These are phyloP conservation scores for Capsicum rhomboideum DNA, from an alignment of 257 asterid species.

Conservation along the genomic window DNA sequence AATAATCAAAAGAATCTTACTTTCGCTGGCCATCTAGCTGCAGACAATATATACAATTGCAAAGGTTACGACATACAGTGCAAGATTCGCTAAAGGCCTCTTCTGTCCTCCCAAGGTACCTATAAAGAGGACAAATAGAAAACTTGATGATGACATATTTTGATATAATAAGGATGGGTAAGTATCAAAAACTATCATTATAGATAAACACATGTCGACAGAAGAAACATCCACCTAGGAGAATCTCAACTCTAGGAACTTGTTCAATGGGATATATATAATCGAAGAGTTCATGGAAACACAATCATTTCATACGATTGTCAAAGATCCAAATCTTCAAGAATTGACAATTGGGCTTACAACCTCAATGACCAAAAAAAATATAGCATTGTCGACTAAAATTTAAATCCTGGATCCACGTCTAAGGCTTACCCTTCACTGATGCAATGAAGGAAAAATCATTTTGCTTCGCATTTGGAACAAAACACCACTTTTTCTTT, in stretches of 20 bases:
- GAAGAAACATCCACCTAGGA: not conserved
- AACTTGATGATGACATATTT: not conserved
- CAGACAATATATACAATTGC: slow-evolving; percentile 88
- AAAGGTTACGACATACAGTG: slow-evolving; percentile 64
- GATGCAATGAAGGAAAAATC: slow-evolving; percentile 37
- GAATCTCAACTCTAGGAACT: not conserved
- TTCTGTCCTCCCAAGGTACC: slow-evolving; percentile 68
- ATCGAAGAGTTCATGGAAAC: not conserved
- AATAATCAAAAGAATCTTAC: slow-evolving; percentile 25
- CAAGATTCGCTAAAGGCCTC: slow-evolving; percentile 62
- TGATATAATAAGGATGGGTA: too few species aligned
- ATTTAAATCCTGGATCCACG: too few species aligned
- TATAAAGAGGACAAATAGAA: slow-evolving; percentile 6
- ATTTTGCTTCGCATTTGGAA: slow-evolving; percentile 27
- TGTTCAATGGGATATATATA: not conserved
- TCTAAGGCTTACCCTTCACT: slow-evolving; percentile 19
- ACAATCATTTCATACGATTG: not conserved
- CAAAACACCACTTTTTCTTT: slow-evolving; percentile 43
- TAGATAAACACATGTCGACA: not conserved
- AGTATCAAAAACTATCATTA: too few species aligned
- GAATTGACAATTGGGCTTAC: not conserved
- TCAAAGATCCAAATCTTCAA: not conserved
- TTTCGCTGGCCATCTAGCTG: slow-evolving; percentile 36
- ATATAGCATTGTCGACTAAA: not conserved
- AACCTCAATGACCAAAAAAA: not conserved